These are phyloP conservation scores for Leucaena leucocephala DNA, from an alignment of 306 rosid genomes.

Conservation along the genomic window DNA sequence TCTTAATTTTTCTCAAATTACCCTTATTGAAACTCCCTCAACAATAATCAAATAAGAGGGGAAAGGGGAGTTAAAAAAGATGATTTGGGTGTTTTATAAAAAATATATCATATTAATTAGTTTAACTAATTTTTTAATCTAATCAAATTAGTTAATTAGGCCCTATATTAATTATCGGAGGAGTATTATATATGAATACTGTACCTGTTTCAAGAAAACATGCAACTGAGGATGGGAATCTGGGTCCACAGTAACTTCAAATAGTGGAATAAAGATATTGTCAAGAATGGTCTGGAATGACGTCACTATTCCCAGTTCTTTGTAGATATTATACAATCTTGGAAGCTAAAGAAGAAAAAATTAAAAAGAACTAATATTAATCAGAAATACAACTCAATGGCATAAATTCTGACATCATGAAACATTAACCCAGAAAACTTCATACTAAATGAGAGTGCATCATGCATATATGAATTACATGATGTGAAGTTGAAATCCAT, in stretches of 20 bases:
- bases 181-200: not conserved
- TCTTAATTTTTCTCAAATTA: no score
- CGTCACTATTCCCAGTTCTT: slow-evolving; percentile 87
- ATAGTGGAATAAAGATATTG: slow-evolving; percentile 77
- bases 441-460: not conserved
- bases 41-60: no score
- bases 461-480: not conserved
- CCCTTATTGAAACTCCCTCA: no score
- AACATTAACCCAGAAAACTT: not conserved
- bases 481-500: not conserved
- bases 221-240: slow-evolving; percentile 89
- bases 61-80: no score
- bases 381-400: not conserved
- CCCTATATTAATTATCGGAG: no score
- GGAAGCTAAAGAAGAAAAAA: slow-evolving; percentile 65
- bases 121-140: no score
- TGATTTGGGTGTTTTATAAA: no score
- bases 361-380: not conserved
- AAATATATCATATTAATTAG: no score
- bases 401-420: not conserved
- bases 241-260: slow-evolving; percentile 81
- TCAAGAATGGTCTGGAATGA: slow-evolving; percentile 86
- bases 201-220: slow-evolving; percentile 80
- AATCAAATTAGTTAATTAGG: no score
- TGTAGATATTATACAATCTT: slow-evolving; percentile 74